Evolutionary conservation across 768 basidiomycete species (phyloP).

Genomic region (Leucocoprinus sp.): DNA sequence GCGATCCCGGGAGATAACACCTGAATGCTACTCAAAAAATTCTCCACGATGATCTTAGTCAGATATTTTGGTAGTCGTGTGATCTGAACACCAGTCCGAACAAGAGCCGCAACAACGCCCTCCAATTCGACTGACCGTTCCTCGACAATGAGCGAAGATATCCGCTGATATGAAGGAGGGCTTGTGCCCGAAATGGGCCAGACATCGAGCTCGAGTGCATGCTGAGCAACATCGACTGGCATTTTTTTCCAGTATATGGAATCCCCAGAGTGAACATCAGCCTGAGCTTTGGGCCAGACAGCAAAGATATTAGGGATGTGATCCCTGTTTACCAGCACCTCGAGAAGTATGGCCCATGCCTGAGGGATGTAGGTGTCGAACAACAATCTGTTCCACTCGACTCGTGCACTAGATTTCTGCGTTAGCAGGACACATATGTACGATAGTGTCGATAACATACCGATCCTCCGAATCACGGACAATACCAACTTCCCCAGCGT

Average conservation of each 20-base stretch:
- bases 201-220: slow-evolving; percentile 20
- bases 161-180: not conserved
- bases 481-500: slow-evolving; percentile 30
- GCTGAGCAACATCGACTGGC: slow-evolving; percentile 21
- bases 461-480: slow-evolving; percentile 30
- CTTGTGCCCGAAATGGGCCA: slow-evolving; percentile 26
- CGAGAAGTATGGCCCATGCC: slow-evolving; percentile 32
- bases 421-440: not conserved
- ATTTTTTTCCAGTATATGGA: slow-evolving; percentile 30
- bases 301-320: slow-evolving; percentile 23
- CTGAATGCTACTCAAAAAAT: not conserved
- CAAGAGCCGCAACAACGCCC: slow-evolving; percentile 21
- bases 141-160: slow-evolving; percentile 21
- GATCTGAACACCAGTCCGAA: slow-evolving; percentile 25
- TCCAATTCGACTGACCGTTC: not conserved
- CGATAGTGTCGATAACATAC: slow-evolving; percentile 21
- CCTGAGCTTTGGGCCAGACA: slow-evolving; percentile 32
- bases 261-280: slow-evolving; percentile 27
- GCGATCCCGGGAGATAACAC: slow-evolving; percentile 3
- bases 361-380: slow-evolving; percentile 36
- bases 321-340: slow-evolving; percentile 19
- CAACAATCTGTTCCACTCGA: slow-evolving; percentile 40
- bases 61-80: slow-evolving; percentile 29
- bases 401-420: slow-evolving; percentile 25
- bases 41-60: slow-evolving; percentile 18